These are phyloP conservation scores for Cyclotella baltica DNA, from an alignment of 108 stramenopile genomes.

Conservation along the genomic window DNA sequence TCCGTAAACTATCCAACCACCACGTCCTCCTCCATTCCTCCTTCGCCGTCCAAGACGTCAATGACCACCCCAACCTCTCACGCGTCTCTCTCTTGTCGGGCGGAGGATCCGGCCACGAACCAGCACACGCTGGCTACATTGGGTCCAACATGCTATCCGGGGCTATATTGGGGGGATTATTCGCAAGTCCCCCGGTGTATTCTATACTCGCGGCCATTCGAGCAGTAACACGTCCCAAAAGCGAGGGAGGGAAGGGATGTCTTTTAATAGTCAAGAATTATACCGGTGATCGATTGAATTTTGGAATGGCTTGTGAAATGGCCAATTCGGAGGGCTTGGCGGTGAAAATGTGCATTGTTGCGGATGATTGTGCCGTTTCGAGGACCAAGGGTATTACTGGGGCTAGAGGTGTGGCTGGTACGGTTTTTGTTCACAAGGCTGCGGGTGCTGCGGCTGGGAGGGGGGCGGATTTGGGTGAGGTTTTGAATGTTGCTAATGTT, in stretches of 20 bases:
- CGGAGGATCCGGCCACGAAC: slow-evolving; percentile 98
- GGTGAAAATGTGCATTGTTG: slow-evolving; percentile 91
- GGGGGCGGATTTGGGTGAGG: slow-evolving; percentile 68
- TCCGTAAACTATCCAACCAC: slow-evolving; percentile 74
- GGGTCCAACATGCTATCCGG: slow-evolving; percentile 94
- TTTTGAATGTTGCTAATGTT: slow-evolving; percentile 65
- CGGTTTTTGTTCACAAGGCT: slow-evolving; percentile 95
- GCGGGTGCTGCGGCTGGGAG: slow-evolving; percentile 91
- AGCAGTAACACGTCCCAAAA: slow-evolving; percentile 66
- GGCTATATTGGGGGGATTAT: slow-evolving; percentile 96
- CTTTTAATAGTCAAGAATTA: slow-evolving; percentile 98
- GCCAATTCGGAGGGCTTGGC: slow-evolving; percentile 77
- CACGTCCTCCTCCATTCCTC: slow-evolving; percentile 66
- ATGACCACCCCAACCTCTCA: slow-evolving; percentile 33
- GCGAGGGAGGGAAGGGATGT: slow-evolving; percentile 65
- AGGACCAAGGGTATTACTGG: slow-evolving; percentile 94
- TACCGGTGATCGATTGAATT: slow-evolving; percentile 98
- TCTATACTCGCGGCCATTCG: slow-evolving; percentile 93
- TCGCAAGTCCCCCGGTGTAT: slow-evolving; percentile 92
- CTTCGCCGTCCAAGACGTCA: slow-evolving; percentile 27
- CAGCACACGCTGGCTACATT: slow-evolving; percentile 95
- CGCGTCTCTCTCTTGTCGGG: slow-evolving; percentile 85
- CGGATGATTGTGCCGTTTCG: slow-evolving; percentile 95
- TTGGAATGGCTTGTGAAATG: slow-evolving; percentile 95
- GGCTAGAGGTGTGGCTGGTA: slow-evolving; percentile 96